Evolutionary conservation across 148 eudicot genomes (phyloP).

Genomic region (Chenopodium album): DNA sequence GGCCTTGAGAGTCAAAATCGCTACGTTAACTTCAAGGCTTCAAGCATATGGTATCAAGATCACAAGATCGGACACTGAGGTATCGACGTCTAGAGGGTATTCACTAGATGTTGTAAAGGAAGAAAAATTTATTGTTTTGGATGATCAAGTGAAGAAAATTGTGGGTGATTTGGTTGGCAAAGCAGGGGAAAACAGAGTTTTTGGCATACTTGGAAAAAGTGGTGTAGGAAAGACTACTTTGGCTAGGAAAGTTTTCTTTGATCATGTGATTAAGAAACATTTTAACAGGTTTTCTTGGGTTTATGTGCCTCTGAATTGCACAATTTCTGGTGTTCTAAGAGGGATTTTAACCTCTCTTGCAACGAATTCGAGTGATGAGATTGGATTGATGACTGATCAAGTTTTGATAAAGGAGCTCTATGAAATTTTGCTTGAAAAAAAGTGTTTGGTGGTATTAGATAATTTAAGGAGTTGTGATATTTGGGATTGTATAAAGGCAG

Average conservation of each 20-base stretch:
- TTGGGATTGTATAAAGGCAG: slow-evolving; percentile 36
- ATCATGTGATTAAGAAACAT: slow-evolving; percentile 21
- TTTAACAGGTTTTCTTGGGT: slow-evolving; percentile 30
- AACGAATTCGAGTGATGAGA: slow-evolving; percentile 21
- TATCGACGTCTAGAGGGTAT: neutral
- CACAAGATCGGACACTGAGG: slow-evolving; percentile 20
- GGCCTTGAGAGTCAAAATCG: slow-evolving; percentile 23
- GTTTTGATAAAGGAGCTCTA: slow-evolving; percentile 34
- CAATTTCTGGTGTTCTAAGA: slow-evolving; percentile 16
- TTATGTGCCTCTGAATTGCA: slow-evolving; percentile 15
- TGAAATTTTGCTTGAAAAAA: slow-evolving; percentile 36
- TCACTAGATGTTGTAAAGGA: slow-evolving; percentile 13
- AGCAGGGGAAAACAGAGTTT: slow-evolving; percentile 16
- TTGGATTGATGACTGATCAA: slow-evolving; percentile 20
- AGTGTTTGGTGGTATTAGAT: slow-evolving; percentile 45
- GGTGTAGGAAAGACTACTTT: slow-evolving; percentile 40
- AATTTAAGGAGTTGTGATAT: slow-evolving; percentile 35
- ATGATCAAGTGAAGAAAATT: slow-evolving; percentile 23
- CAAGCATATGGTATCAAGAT: slow-evolving; percentile 34
- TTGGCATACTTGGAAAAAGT: slow-evolving; percentile 32
- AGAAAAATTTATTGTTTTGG: slow-evolving; percentile 28
- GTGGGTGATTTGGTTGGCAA: slow-evolving; percentile 22
- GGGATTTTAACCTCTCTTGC: slow-evolving; percentile 19
- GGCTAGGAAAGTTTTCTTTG: slow-evolving; percentile 26
- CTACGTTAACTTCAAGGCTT: slow-evolving; percentile 29